Percentiles rank a stretch among this genome's conserved stretches.
Conservation (phyloP, 768 basidiomycete species). For the Tricholoma matsutake region DNA sequence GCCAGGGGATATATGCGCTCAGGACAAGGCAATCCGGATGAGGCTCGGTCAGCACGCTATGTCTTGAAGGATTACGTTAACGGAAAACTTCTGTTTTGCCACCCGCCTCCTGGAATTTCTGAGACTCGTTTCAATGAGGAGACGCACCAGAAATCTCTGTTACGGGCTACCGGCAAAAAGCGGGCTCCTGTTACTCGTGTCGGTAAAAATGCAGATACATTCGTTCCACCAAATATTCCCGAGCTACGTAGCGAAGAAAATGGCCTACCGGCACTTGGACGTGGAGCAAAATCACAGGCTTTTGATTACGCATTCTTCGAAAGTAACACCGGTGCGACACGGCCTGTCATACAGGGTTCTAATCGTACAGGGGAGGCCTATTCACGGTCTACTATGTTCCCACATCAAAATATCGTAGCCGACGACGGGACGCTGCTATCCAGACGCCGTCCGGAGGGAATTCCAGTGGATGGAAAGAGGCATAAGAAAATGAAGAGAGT, state of each 20-base stretch:
- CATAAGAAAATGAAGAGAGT: constrained; percentile 79
- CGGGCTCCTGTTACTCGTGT: constrained; percentile 86
- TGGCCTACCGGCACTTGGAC: constrained; percentile 27
- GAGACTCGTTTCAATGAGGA: constrained; percentile 72
- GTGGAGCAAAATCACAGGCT: constrained; percentile 56
- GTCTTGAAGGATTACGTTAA: constrained; percentile 97
- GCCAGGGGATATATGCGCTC: constrained; percentile 90
- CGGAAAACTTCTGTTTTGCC: constrained; percentile 87
- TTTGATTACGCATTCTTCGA: constrained; percentile 86
- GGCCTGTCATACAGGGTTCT: constrained; percentile 63
- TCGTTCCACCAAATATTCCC: constrained; percentile 45
- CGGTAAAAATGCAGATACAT: constrained; percentile 80
- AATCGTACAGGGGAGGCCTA: constrained; percentile 56
- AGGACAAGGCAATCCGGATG: constrained; percentile 96
- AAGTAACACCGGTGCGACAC: constrained; percentile 47
- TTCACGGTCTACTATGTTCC: constrained; percentile 64
- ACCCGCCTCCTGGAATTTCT: constrained; percentile 74
- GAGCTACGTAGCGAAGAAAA: constrained; percentile 18
- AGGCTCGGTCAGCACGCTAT: constrained; percentile 88
- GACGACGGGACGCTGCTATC: constrained; percentile 71
- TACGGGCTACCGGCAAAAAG: constrained; percentile 73
- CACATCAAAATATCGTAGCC: constrained; percentile 80
- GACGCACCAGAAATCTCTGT: constrained; percentile 59
- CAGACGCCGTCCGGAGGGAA: constrained; percentile 36
- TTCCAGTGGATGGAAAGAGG: constrained; percentile 56